Evolutionary conservation across 2,329 filamentous ascomycete species (phyloP), one percentile per base, ranked within the genome.

Genomic region (Cercospora sojina): DNA sequence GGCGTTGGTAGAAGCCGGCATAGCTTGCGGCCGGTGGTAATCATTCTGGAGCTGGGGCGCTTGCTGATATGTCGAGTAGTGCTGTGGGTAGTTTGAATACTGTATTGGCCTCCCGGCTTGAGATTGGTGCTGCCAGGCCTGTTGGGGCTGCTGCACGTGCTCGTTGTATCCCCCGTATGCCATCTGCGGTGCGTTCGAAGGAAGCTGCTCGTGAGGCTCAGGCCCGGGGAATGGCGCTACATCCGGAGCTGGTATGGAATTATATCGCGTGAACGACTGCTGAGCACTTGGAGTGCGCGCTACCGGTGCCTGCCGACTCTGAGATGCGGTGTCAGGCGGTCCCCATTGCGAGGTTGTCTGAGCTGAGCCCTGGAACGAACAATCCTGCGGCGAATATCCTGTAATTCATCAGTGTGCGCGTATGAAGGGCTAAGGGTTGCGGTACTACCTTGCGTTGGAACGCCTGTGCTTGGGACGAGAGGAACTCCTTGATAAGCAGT

Each of bases 401-500:
- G 41, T 32, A 29, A 38, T 32, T 23, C n/a, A 27, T 64, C 56
- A 62, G 41, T 43, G 43, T 35, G 23, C 35, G 31, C 59, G 49
- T n/a, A 38, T 35, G 23, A n/a, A 12, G 10, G 27, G 38, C 23
- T 12, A 32, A 41, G 23, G 29, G 32, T 27, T 20, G 31, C 38
- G 32, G 47, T 53, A n/a, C 27, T 64, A 64, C 65, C 65, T 64
- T 64, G 64, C 20, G 59, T 31, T 27, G 59, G 66, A 38, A 64
- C 31, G 31, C 51, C 25, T 13, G 32, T 31, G n/a, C 55, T 61
- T 10, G 69, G 64, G 18, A 69, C 67, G n/a, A 72, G 35, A 13
- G 71, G 65, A 8, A 72, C 51, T 25, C 65, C 63, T 58, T 65
- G 57, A 55, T 63, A 72, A 16, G 64, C 59, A 25, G 65, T 59